These are phyloP conservation scores for Agaricus sinodeliciosus DNA, from an alignment of 768 basidiomycete genomes.

Conservation along the genomic window DNA sequence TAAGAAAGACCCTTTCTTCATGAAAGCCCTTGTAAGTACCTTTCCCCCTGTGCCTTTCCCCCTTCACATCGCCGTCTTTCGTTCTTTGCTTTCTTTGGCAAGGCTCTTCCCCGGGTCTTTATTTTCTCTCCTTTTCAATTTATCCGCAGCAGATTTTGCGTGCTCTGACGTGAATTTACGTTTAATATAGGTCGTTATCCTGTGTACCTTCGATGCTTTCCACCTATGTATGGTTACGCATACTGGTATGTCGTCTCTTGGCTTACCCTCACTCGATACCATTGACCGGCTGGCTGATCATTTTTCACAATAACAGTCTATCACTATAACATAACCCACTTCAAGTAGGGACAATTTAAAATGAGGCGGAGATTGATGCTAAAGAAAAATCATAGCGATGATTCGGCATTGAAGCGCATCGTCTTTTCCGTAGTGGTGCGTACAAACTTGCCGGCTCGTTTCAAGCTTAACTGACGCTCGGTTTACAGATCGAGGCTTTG, in stretches of 20 bases:
- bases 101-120: neutral
- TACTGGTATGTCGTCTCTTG: conserved; percentile 25
- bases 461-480: neutral
- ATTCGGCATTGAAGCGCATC: conserved; percentile 6
- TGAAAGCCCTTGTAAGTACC: conserved; percentile 33
- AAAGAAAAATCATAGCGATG: conserved; percentile 7
- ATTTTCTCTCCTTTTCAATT: neutral
- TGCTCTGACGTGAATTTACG: too few species aligned
- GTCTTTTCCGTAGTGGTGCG: conserved; percentile 11
- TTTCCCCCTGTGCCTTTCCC: conserved; percentile 7
- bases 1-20: conserved; percentile 32
- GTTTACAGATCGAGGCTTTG: conserved; percentile 35
- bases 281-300: neutral
- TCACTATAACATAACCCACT: conserved; percentile 40
- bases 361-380: neutral
- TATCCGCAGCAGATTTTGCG: too few species aligned
- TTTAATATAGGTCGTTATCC: conserved; percentile 21
- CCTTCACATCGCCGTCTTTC: neutral
- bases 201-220: conserved; percentile 32
- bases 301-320: conserved; percentile 27
- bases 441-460: neutral
- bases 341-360: conserved; percentile 19
- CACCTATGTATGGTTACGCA: conserved; percentile 45
- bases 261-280: neutral
- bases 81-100: too few species aligned